A percentile compares a stretch with the other conserved stretches of the same genome.
phyloP scores from a whole-genome alignment of 2,329 filamentous ascomycete genomes.

The Ampelomyces quisqualis region DNA sequence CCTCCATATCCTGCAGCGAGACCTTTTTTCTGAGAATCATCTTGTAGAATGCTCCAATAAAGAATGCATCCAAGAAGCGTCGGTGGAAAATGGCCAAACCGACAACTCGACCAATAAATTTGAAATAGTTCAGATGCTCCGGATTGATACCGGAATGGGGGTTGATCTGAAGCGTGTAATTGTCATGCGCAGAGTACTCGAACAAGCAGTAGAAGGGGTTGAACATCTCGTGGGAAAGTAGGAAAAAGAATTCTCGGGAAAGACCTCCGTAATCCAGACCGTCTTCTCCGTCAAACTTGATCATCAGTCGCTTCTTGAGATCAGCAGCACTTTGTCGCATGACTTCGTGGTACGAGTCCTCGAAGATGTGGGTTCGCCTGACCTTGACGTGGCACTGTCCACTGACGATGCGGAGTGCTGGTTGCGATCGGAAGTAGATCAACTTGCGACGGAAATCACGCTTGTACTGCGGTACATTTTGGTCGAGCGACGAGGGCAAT shows the following conservation, averaged over 20 bases:
- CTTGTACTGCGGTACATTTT: constrained; percentile 99
- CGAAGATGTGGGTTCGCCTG: constrained; percentile 92
- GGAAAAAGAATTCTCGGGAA: constrained; percentile 97
- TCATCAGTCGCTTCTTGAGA: constrained; percentile 97
- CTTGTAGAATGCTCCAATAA: constrained; percentile 98
- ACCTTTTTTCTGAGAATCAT: constrained; percentile 97
- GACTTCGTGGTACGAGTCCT: constrained; percentile 98
- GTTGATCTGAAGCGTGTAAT: constrained; percentile 99
- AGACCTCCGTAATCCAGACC: constrained; percentile 97
- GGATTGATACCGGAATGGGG: constrained; percentile 99
- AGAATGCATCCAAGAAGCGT: constrained; percentile 96
- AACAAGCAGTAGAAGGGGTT: constrained; percentile 99
- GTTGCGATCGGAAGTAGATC: constrained; percentile 98
- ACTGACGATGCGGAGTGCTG: constrained; percentile 89
- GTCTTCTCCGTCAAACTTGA: constrained; percentile 98
- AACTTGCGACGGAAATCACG: constrained; percentile 96
- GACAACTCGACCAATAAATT: constrained; percentile 97
- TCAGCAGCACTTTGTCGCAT: constrained; percentile 94
- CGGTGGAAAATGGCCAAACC: constrained; percentile 97
- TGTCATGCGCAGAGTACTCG: constrained; percentile 99
- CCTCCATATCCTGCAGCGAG: constrained; percentile 92
- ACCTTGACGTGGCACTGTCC: constrained; percentile 99
- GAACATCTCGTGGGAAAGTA: constrained; percentile 99
- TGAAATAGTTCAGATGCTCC: constrained; percentile 99
- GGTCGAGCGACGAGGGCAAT: constrained; percentile 90